These are phyloP conservation scores for Coniochaeta sp. DNA, from an alignment of 2,329 filamentous ascomycete species.

Conservation along the genomic window DNA sequence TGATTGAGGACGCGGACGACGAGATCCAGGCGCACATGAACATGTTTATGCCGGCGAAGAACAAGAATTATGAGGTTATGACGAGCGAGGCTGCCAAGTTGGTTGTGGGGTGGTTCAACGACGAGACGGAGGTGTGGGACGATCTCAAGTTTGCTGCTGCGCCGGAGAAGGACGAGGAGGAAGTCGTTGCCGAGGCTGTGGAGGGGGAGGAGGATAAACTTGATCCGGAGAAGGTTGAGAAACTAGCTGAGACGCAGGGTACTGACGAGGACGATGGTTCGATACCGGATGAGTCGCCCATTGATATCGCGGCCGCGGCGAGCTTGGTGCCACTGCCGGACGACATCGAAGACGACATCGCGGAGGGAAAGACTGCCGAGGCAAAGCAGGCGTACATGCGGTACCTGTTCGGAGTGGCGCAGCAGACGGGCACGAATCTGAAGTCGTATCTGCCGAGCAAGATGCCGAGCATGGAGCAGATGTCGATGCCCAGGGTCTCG, in stretches of 20 bases:
- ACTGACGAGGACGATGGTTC: slow-evolving; percentile 5
- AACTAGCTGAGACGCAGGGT: not conserved
- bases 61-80: slow-evolving; percentile 59
- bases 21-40: slow-evolving; percentile 68
- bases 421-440: slow-evolving; percentile 38
- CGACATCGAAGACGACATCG: slow-evolving; percentile 25
- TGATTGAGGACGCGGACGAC: slow-evolving; percentile 59
- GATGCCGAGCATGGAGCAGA: slow-evolving; percentile 23
- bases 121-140: slow-evolving; percentile 36
- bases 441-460: slow-evolving; percentile 38
- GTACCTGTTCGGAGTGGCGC: slow-evolving; percentile 41
- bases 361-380: slow-evolving; percentile 21
- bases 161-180: slow-evolving; percentile 16
- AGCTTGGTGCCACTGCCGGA: slow-evolving; percentile 40
- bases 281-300: slow-evolving; percentile 39
- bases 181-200: slow-evolving; percentile 16
- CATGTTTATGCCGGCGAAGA: slow-evolving; percentile 56
- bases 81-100: slow-evolving; percentile 49
- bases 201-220: slow-evolving; percentile 8
- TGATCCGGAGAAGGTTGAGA: slow-evolving; percentile 1
- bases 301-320: slow-evolving; percentile 46
- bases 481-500: slow-evolving; percentile 8
- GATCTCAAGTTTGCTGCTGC: slow-evolving; percentile 24
- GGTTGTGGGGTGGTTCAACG: slow-evolving; percentile 49
- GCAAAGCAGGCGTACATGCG: slow-evolving; percentile 38